A percentile compares a stretch with the other conserved stretches of the same genome.
Conservation (phyloP, 768 basidiomycete genomes). For the Naganishia vaughanmartiniae region DNA sequence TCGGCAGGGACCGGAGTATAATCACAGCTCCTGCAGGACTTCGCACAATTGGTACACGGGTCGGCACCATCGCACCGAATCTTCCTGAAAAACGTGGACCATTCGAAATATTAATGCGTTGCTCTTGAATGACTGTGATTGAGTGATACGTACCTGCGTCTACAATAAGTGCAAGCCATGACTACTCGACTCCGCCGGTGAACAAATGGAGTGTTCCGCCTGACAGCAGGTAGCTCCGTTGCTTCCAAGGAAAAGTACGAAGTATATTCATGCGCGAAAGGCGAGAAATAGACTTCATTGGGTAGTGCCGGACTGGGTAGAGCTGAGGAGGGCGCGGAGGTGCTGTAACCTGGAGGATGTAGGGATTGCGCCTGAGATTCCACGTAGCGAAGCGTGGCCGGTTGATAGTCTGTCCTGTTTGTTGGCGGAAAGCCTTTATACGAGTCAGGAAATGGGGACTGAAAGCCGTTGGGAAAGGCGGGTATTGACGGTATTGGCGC, state of each 20-base stretch:
- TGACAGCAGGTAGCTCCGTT: neutral
- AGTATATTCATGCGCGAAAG: slow-evolving; percentile 22
- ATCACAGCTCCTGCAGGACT: slow-evolving; percentile 10
- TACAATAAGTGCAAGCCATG: slow-evolving; percentile 20
- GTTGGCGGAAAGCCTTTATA: neutral
- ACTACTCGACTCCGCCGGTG: slow-evolving; percentile 14
- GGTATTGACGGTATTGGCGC: slow-evolving; percentile 5
- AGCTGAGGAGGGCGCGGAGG: slow-evolving; percentile 10
- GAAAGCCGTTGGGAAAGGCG: neutral
- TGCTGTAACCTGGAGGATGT: neutral
- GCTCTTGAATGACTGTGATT: neutral
- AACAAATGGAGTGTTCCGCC: slow-evolving; percentile 8
- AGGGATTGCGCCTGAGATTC: neutral
- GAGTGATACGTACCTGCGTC: neutral
- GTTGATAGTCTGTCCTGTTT: neutral
- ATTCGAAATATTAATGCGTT: neutral
- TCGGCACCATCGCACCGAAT: slow-evolving; percentile 18
- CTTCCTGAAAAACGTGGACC: neutral
- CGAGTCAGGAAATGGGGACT: neutral
- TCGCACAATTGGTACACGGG: slow-evolving; percentile 11
- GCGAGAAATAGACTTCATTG: slow-evolving; percentile 19
- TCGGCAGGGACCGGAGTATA: slow-evolving; percentile 14
- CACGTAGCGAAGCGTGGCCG: neutral
- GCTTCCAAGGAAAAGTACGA: slow-evolving; percentile 14
- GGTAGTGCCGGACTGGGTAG: slow-evolving; percentile 13